Evolutionary conservation across 1,139 yeast species (phyloP).

Genomic region (Kurtzmaniella quercitrusa): DNA sequence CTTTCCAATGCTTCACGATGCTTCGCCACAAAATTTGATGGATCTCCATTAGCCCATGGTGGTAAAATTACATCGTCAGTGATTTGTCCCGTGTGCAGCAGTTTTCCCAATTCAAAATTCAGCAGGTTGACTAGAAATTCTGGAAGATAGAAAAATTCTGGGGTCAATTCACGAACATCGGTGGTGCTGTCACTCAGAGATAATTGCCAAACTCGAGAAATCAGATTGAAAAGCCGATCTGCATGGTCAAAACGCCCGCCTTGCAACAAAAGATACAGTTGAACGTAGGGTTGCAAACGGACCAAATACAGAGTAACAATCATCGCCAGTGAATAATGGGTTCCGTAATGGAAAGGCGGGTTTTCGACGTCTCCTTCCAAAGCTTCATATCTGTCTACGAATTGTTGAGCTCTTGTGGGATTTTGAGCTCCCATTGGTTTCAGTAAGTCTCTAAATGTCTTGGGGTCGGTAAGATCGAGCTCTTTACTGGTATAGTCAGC

Average conservation of each 20-base stretch:
- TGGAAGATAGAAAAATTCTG: slow-evolving; percentile 78
- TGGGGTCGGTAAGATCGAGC: slow-evolving; percentile 57
- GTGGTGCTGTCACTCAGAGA: slow-evolving; percentile 77
- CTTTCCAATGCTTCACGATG: slow-evolving; percentile 82
- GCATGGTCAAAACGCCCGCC: slow-evolving; percentile 89
- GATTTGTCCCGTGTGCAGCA: slow-evolving; percentile 52
- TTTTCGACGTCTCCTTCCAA: slow-evolving; percentile 37
- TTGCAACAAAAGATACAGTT: slow-evolving; percentile 69
- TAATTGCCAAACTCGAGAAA: slow-evolving; percentile 72
- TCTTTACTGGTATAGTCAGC: slow-evolving; percentile 70
- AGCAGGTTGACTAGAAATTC: slow-evolving; percentile 67
- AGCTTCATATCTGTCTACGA: slow-evolving; percentile 68
- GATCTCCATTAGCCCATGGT: slow-evolving; percentile 77
- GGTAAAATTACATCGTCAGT: slow-evolving; percentile 67
- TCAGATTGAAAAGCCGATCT: slow-evolving; percentile 69
- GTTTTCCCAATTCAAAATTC: slow-evolving; percentile 60
- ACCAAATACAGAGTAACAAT: slow-evolving; percentile 77
- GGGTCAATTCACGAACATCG: slow-evolving; percentile 80
- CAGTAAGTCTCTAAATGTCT: slow-evolving; percentile 64
- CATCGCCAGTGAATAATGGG: slow-evolving; percentile 92
- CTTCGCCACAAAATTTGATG: slow-evolving; percentile 63
- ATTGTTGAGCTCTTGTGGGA: slow-evolving; percentile 51
- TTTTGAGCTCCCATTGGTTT: slow-evolving; percentile 92
- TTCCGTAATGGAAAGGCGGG: slow-evolving; percentile 86
- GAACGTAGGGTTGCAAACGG: slow-evolving; percentile 73